phyloP scores from a whole-genome alignment of 2,329 filamentous ascomycete genomes.

The Colletotrichum tofieldiae region DNA sequence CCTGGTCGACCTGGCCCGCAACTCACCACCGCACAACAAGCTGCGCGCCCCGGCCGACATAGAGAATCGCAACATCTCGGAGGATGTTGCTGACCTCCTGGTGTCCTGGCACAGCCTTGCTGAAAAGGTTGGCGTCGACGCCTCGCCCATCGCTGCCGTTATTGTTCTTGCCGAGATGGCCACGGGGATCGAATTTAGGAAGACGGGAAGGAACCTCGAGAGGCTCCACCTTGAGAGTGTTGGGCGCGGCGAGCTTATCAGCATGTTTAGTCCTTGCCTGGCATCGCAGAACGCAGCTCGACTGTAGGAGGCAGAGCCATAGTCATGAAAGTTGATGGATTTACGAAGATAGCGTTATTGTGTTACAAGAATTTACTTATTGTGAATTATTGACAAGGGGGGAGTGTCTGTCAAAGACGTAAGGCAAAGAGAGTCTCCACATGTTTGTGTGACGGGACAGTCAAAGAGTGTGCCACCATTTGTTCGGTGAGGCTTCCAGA shows the following conservation, averaged over 20 bases:
- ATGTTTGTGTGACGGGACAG: not conserved
- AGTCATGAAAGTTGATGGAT: too few relatives aligned
- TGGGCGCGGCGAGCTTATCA: not conserved
- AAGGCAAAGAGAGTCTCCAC: not conserved
- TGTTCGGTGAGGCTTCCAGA: not conserved
- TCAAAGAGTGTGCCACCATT: not conserved
- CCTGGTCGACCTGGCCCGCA: slow-evolving; percentile 26
- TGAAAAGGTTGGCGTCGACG: slow-evolving; percentile 21
- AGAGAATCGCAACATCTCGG: slow-evolving; percentile 24
- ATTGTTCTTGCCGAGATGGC: slow-evolving; percentile 32
- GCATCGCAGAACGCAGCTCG: slow-evolving; percentile 14
- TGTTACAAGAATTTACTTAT: not conserved
- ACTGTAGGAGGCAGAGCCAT: not conserved
- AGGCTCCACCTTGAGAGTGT: slow-evolving; percentile 20
- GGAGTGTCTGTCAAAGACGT: too few relatives aligned
- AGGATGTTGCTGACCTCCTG: slow-evolving; percentile 27
- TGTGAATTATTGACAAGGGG: not conserved
- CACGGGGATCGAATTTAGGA: slow-evolving; percentile 7
- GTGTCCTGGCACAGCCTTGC: slow-evolving; percentile 28
- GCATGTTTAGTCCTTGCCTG: not conserved
- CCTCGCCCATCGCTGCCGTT: slow-evolving; percentile 27
- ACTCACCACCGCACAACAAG: slow-evolving; percentile 28
- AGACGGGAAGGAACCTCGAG: slow-evolving; percentile 15
- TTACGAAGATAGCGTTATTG: too few relatives aligned
- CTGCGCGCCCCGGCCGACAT: slow-evolving; percentile 24